A percentile compares a stretch with the other conserved stretches of the same genome.
These are phyloP conservation scores for Pichia terricola DNA, from an alignment of 1,139 yeast genomes.

Conservation along the genomic window DNA sequence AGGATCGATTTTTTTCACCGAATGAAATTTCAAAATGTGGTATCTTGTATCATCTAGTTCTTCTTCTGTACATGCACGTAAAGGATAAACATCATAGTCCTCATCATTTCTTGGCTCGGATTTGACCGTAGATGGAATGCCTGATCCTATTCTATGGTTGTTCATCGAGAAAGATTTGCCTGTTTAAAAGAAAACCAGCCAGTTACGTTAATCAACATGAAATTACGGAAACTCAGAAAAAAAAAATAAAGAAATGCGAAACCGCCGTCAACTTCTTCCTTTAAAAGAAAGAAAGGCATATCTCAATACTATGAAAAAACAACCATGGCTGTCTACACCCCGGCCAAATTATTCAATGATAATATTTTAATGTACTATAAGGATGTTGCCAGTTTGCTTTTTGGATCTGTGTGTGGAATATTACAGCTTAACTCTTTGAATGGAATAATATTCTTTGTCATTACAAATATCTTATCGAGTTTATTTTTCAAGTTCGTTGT, in stretches of 20 bases:
- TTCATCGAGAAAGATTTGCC: no score
- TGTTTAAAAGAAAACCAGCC: no score
- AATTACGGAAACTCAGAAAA: no score
- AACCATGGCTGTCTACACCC: neutral
- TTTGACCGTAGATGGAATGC: neutral
- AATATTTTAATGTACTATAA: constrained; percentile 15
- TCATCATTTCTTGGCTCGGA: neutral
- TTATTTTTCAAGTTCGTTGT: constrained; percentile 13
- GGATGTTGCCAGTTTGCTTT: constrained; percentile 54
- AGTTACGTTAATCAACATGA: no score
- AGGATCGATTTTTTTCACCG: constrained; percentile 65
- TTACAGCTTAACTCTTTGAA: constrained; percentile 53
- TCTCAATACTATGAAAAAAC: no score
- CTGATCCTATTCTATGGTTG: no score
- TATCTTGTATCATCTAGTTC: constrained; percentile 69
- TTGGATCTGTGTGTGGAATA: constrained; percentile 68
- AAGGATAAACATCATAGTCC: constrained; percentile 48
- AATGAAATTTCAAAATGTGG: constrained; percentile 75
- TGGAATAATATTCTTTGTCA: constrained; percentile 54
- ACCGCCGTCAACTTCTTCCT: no score
- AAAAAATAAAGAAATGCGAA: no score
- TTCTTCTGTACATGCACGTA: constrained; percentile 63
- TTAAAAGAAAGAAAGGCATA: no score
- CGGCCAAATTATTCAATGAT: constrained; percentile 12
- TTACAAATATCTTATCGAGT: constrained; percentile 39